Evolutionary conservation across 257 asterid genomes (phyloP).

Genomic region (Przewalskia tangutica): DNA sequence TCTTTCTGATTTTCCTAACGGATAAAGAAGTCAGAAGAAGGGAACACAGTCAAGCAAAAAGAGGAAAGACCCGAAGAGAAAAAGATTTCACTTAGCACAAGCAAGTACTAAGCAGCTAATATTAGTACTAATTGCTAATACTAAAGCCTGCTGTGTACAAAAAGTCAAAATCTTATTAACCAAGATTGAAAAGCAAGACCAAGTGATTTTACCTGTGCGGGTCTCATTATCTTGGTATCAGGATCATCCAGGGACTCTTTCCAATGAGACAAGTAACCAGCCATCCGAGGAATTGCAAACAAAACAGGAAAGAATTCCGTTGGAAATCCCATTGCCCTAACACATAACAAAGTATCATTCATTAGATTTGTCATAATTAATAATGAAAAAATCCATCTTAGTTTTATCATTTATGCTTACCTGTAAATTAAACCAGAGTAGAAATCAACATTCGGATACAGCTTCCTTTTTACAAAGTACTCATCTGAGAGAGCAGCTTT

Average conservation of each 20-base stretch:
- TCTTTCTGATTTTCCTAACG: no score
- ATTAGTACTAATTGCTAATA: neutral
- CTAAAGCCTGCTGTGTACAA: neutral
- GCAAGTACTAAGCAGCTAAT: neutral
- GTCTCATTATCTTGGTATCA: slow-evolving; percentile 97
- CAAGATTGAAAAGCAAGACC: neutral
- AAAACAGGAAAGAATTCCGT: slow-evolving; percentile 92
- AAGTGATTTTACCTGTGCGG: slow-evolving; percentile 59
- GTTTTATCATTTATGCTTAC: slow-evolving; percentile 18
- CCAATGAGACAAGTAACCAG: slow-evolving; percentile 98
- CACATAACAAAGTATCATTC: neutral
- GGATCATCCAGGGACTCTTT: slow-evolving; percentile 90
- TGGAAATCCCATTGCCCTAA: slow-evolving; percentile 98
- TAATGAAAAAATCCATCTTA: neutral
- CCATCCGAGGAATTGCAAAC: slow-evolving; percentile 97
- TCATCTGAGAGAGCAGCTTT: slow-evolving; percentile 93
- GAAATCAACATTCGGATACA: slow-evolving; percentile 96
- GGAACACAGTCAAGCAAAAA: neutral
- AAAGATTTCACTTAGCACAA: neutral
- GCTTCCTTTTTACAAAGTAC: slow-evolving; percentile 89
- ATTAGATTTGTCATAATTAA: neutral
- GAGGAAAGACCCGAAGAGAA: neutral
- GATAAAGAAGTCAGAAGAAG: neutral
- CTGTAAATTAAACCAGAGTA: slow-evolving; percentile 94
- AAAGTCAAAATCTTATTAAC: neutral